Evolutionary conservation across 305 asterid genomes (phyloP).

Genomic region (Solanum chacoense): DNA sequence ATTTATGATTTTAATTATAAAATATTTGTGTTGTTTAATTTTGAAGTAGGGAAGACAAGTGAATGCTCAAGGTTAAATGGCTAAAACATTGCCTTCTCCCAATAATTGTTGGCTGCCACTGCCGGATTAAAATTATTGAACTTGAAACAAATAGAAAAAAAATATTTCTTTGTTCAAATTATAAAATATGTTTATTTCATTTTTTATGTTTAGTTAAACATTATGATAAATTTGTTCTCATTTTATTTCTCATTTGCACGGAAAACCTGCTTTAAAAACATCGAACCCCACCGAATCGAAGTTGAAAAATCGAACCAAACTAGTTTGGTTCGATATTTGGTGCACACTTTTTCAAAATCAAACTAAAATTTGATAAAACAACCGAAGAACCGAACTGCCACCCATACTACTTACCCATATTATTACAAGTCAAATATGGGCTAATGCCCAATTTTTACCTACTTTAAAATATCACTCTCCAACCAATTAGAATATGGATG

Average conservation of each 20-base stretch:
- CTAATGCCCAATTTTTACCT: not conserved
- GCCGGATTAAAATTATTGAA: not conserved
- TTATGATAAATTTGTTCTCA: not conserved
- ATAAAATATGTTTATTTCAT: not conserved
- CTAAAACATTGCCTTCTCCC: not conserved
- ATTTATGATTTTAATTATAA: too few relatives aligned
- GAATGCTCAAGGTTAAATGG: not conserved
- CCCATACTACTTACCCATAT: not conserved
- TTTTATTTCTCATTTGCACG: not conserved
- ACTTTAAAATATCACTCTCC: not conserved
- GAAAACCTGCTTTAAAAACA: not conserved
- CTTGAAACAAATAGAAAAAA: not conserved
- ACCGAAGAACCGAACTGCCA: not conserved
- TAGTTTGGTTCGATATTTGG: not conserved
- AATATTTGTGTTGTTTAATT: not conserved
- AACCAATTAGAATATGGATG: not conserved
- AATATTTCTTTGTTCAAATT: not conserved
- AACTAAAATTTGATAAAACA: too few relatives aligned
- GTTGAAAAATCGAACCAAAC: not conserved
- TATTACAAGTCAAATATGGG: not conserved
- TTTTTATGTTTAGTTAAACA: too few relatives aligned
- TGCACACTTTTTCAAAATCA: not conserved
- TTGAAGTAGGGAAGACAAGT: not conserved
- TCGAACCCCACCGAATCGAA: not conserved
- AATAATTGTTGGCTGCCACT: not conserved